These are phyloP conservation scores for Magnusiomyces paraingens DNA, from an alignment of 1,139 yeast genomes.

Conservation along the genomic window DNA sequence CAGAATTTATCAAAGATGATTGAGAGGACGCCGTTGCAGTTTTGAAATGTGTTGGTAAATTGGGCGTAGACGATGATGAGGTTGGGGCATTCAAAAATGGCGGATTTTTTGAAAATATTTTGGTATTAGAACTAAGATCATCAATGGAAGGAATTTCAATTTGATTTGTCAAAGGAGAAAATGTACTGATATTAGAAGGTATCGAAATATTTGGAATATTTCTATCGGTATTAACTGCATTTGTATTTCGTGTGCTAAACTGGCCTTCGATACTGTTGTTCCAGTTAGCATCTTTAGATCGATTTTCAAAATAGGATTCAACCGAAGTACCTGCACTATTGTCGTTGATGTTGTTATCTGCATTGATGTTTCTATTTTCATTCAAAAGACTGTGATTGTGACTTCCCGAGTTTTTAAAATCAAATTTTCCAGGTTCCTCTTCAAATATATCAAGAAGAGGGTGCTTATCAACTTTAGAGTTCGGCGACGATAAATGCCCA, in stretches of 20 bases:
- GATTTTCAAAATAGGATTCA: neutral
- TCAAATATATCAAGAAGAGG: conserved; percentile 15
- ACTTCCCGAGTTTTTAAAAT: too few species aligned
- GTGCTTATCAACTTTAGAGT: conserved; percentile 8
- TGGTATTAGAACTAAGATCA: conserved; percentile 32
- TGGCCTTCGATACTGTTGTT: too few species aligned
- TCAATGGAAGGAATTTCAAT: conserved; percentile 51
- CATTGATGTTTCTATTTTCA: neutral
- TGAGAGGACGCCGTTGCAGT: conserved; percentile 5
- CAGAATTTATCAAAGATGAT: neutral
- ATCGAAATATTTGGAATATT: too few species aligned
- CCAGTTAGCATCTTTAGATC: neutral
- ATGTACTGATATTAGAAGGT: too few species aligned
- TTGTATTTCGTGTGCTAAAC: too few species aligned
- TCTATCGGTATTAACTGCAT: too few species aligned
- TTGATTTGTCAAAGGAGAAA: conserved; percentile 20
- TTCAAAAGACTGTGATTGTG: neutral
- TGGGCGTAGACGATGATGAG: conserved; percentile 11
- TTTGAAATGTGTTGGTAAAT: neutral
- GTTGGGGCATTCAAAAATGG: neutral
- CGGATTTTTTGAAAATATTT: conserved; percentile 11
- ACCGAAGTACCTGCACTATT: neutral
- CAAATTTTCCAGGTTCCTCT: conserved; percentile 2
- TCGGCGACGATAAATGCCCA: too few species aligned
- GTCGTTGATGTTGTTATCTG: neutral